phyloP scores from a whole-genome alignment of 2,329 filamentous ascomycete species.

The Penicillium sclerotigenum region DNA sequence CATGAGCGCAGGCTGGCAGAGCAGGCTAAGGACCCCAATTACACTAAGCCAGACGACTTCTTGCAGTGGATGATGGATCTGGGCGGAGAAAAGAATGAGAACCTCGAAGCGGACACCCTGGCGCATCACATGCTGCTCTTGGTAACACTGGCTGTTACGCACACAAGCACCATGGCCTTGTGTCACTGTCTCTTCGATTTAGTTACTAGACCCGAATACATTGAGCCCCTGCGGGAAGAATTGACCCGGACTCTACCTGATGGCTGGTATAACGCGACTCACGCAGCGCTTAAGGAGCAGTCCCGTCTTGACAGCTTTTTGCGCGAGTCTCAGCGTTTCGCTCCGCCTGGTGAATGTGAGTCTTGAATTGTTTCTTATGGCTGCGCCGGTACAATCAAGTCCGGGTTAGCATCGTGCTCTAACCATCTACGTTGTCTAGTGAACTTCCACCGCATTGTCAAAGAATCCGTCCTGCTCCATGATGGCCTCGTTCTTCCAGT shows the following conservation, averaged over 20 bases:
- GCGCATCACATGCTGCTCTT: conserved; percentile 28
- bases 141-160: conserved; percentile 28
- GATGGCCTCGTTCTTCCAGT: conserved; percentile 25
- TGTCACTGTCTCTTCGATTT: conserved; percentile 52
- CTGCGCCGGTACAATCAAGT: too few species aligned
- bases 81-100: conserved; percentile 19
- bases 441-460: conserved; percentile 29
- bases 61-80: conserved; percentile 36
- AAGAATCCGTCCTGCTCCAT: conserved; percentile 22
- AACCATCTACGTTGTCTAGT: conserved; percentile 15
- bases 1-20: conserved; percentile 27
- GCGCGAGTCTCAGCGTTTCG: conserved; percentile 30
- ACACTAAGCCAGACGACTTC: conserved; percentile 30
- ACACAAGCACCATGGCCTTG: conserved; percentile 30
- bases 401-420: too few species aligned
- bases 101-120: conserved; percentile 21
- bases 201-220: conserved; percentile 49
- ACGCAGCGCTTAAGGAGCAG: conserved; percentile 18
- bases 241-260: conserved; percentile 30
- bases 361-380: background rate
- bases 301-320: conserved; percentile 30
- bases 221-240: conserved; percentile 52
- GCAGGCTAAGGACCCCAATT: conserved; percentile 11
- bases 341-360: conserved; percentile 29
- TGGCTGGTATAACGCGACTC: conserved; percentile 27